These are phyloP conservation scores for Acacia acuminata DNA, from an alignment of 306 rosid genomes.

Conservation along the genomic window DNA sequence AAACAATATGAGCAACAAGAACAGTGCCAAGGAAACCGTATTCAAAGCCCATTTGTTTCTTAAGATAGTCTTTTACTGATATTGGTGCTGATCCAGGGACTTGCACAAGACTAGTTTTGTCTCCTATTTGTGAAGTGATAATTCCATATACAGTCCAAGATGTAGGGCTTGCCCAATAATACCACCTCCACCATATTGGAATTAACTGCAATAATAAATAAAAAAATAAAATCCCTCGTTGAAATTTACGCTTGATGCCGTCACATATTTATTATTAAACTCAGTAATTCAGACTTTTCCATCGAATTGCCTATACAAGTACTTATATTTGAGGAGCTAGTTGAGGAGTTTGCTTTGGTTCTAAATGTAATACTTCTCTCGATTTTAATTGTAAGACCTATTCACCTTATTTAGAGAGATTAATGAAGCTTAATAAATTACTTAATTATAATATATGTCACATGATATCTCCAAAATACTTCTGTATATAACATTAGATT, in stretches of 20 bases:
- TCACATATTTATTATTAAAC: neutral
- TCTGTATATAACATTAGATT: too few species aligned
- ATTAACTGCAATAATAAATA: constrained; percentile 42
- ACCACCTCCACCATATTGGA: constrained; percentile 74
- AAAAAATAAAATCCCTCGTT: neutral
- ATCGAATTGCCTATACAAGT: neutral
- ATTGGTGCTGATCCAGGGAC: constrained; percentile 39
- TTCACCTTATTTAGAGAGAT: too few species aligned
- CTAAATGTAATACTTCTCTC: too few species aligned
- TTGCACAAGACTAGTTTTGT: constrained; percentile 29
- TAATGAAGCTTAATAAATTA: too few species aligned
- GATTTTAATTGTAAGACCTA: too few species aligned
- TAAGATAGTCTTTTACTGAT: constrained; percentile 46
- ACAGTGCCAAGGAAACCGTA: constrained; percentile 50
- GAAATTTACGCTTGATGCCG: neutral
- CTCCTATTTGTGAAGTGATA: constrained; percentile 59
- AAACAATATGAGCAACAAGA: constrained; percentile 48
- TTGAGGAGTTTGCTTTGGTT: too few species aligned
- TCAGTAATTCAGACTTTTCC: neutral
- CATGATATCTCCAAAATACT: too few species aligned
- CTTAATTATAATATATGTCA: too few species aligned
- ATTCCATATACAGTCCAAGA: constrained; percentile 63
- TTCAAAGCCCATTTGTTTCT: constrained; percentile 44
- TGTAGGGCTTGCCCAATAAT: constrained; percentile 55
- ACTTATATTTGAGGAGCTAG: too few species aligned